These are phyloP conservation scores for Amphibolis antarctica DNA, from an alignment of 106 monocot species.

Conservation along the genomic window DNA sequence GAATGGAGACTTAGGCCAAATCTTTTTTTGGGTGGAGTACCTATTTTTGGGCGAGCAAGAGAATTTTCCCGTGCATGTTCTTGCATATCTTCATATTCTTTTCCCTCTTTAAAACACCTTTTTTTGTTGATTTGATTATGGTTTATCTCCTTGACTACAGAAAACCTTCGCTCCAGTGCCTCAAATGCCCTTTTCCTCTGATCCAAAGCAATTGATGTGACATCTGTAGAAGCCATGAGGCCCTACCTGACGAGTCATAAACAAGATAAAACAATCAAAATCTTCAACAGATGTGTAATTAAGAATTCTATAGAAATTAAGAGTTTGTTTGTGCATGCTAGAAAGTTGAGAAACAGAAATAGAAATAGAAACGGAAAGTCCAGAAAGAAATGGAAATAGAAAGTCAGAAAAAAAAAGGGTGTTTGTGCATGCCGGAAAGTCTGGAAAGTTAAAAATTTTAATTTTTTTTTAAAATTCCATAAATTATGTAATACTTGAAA, in stretches of 20 bases:
- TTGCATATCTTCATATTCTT: background rate
- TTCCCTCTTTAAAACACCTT: background rate
- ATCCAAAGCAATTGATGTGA: background rate
- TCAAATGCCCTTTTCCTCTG: constrained; percentile 3
- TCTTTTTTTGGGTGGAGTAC: background rate
- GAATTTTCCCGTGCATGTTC: background rate
- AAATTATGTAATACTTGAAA: too few relatives aligned
- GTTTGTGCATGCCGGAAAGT: too few relatives aligned
- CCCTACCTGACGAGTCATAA: background rate
- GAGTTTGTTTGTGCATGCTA: too few relatives aligned
- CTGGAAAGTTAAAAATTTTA: too few relatives aligned
- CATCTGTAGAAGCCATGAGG: background rate
- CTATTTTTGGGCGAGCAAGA: background rate
- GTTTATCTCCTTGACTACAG: background rate
- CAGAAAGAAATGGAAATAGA: too few relatives aligned
- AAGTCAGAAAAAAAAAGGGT: too few relatives aligned
- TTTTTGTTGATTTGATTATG: background rate
- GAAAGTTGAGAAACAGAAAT: too few relatives aligned
- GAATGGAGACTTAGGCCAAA: background rate
- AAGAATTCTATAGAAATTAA: too few relatives aligned
- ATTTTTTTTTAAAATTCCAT: too few relatives aligned
- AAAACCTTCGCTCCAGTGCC: constrained; percentile 6
- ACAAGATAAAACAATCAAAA: background rate
- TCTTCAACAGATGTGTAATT: too few relatives aligned
- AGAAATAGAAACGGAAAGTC: too few relatives aligned